Conservation (phyloP, 23 red algal genomes). For the Gracilaria gracilis region DNA sequence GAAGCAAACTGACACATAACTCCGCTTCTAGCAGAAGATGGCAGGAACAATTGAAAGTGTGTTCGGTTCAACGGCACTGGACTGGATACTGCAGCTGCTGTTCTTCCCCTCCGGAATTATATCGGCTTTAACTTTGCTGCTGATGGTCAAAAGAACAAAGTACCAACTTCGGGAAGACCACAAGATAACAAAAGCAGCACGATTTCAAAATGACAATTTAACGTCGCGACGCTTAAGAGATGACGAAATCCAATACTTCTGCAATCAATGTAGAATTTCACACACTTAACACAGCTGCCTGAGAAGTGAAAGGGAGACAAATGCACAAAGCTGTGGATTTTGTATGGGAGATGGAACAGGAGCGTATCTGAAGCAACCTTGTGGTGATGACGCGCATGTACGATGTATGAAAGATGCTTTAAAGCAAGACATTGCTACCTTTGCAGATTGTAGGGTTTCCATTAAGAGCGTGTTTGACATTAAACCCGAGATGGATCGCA, state of each 20-base stretch:
- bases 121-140: slow-evolving; percentile 1
- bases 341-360: slow-evolving; percentile 15
- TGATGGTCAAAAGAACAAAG: slow-evolving; percentile 19
- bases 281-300: background rate
- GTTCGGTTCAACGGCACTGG: slow-evolving; percentile 40
- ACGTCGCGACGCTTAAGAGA: background rate
- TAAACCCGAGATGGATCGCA: background rate
- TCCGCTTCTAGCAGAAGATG: slow-evolving; percentile 6
- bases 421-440: slow-evolving; percentile 40
- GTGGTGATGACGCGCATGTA: slow-evolving; percentile 31
- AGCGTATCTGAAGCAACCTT: slow-evolving; percentile 8
- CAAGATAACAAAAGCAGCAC: slow-evolving; percentile 41
- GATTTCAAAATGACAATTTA: background rate
- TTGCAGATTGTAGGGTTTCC: slow-evolving; percentile 27
- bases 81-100: slow-evolving; percentile 49
- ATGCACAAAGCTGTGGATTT: background rate
- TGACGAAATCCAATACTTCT: slow-evolving; percentile 46
- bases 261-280: slow-evolving; percentile 16
- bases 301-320: background rate
- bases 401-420: slow-evolving; percentile 39
- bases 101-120: slow-evolving; percentile 58
- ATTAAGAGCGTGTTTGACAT: slow-evolving; percentile 38
- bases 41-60: slow-evolving; percentile 6
- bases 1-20: background rate
- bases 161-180: background rate